Conservation (phyloP, 768 basidiomycete species). For the Trametes maxima region DNA sequence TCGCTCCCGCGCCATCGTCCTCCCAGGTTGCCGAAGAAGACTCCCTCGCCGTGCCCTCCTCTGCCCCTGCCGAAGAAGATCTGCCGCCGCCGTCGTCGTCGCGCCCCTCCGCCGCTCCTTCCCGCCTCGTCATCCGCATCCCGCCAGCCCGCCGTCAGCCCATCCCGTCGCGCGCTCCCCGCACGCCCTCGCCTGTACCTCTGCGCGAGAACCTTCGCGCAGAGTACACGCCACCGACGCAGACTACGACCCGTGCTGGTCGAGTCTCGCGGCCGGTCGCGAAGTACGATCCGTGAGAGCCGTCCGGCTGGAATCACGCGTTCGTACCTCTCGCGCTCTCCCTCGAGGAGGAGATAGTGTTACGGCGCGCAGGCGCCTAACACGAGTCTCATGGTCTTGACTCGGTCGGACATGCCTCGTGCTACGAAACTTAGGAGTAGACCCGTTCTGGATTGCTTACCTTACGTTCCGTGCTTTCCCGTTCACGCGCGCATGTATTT, state of each 20-base stretch:
- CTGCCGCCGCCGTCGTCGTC: neutral
- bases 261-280: constrained; percentile 10
- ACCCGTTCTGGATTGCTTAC: too few relatives aligned
- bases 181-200: constrained; percentile 7
- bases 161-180: neutral
- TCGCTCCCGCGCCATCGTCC: neutral
- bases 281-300: constrained; percentile 15
- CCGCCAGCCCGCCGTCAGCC: neutral
- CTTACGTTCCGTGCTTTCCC: neutral
- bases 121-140: constrained; percentile 3
- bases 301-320: constrained; percentile 7
- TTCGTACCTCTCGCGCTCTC: constrained; percentile 12
- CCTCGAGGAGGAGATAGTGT: constrained; percentile 3
- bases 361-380: neutral
- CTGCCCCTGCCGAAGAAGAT: constrained; percentile 9
- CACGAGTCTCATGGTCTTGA: neutral
- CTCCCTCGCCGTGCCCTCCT: constrained; percentile 2
- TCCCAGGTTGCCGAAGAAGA: constrained; percentile 10
- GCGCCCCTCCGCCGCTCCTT: neutral
- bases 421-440: neutral
- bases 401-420: neutral
- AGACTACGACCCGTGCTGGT: constrained; percentile 14
- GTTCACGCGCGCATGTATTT: neutral
- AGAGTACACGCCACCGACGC: constrained; percentile 10
- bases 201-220: neutral